Evolutionary conservation across 805 yeast species (phyloP), one percentile per base, ranked within the genome.

Genomic region (Debaryomyces castellii): DNA sequence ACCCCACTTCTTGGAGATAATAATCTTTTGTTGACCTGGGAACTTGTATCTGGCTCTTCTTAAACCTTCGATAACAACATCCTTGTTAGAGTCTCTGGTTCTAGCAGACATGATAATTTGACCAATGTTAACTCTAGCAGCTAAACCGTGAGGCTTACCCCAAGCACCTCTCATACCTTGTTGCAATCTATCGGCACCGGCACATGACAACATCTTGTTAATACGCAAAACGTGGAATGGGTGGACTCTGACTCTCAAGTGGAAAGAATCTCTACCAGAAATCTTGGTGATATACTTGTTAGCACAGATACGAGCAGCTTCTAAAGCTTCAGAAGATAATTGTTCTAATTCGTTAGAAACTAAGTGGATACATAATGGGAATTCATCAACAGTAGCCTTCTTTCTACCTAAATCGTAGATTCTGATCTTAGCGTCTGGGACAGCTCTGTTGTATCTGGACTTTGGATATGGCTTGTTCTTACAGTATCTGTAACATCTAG

Each of bases 141-240:
- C 99, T 71, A 90, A 83, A 84, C 99, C 99, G 69, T 91, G 97
- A 70, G 99, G 99, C 84, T 94, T 94, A 90, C 99, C 99, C 98
- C 98, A 94, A 74, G 99, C 99, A 85, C 96, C 96, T 89, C 99
- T 92, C 99, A 94, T 94, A 91, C 99, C 99, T 83, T 94, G 98
- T 83, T 94, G 99, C 81, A 94, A 86, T 88, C 99, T 90, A 92
- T 94, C 99, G 76, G 99, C 99, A 89, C 99, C 99, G 82, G 99
- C 99, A 85, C 99, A 94, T 73, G 99, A 94, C 96, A 94, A 90
- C 99, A 94, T 94, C 89, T 94, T 94, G 94, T 94, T 94, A 84
- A 94, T 94, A 82, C 99, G 87, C 77, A 94, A 85, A 64, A 94
- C 99, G 85, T 94, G 99, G 98, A 88, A 94, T 67, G 99, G 99